phyloP scores from a whole-genome alignment of 371 early-diverging fungal species.

The Apophysomyces ossiformis region DNA sequence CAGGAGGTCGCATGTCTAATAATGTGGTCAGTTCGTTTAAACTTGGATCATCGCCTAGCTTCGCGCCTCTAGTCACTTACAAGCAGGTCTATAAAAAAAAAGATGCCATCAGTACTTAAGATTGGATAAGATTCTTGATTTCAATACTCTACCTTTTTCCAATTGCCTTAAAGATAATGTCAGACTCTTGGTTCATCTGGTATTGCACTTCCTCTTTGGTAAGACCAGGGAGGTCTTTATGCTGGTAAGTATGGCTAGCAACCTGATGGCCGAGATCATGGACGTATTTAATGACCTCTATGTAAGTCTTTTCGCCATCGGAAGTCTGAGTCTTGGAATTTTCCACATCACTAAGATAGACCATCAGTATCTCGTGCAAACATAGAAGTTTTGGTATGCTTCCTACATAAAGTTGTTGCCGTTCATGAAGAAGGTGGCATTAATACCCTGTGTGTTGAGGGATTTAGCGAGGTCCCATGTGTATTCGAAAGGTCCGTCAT shows the following conservation, averaged over 20 bases:
- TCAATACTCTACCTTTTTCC: slow-evolving; percentile 25
- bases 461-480: slow-evolving; percentile 45
- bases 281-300: slow-evolving; percentile 44
- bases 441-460: slow-evolving; percentile 41
- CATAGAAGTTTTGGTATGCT: neutral
- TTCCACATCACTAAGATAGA: slow-evolving; percentile 22
- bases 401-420: slow-evolving; percentile 53
- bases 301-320: slow-evolving; percentile 24
- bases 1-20: slow-evolving; percentile 54
- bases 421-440: slow-evolving; percentile 66
- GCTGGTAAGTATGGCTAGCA: slow-evolving; percentile 64
- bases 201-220: slow-evolving; percentile 20
- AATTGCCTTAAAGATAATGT: slow-evolving; percentile 31
- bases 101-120: neutral
- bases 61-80: slow-evolving; percentile 20
- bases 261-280: slow-evolving; percentile 52
- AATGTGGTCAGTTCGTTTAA: neutral
- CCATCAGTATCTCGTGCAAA: neutral
- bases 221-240: slow-evolving; percentile 40
- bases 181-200: slow-evolving; percentile 35
- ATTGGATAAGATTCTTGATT: neutral
- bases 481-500: slow-evolving; percentile 57
- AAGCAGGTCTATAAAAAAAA: slow-evolving; percentile 34
- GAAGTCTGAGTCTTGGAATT: slow-evolving; percentile 23
- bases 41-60: too few species aligned